phyloP scores from a whole-genome alignment of 805 yeast genomes.

The Yamadazyma takamatsuzukensis region DNA sequence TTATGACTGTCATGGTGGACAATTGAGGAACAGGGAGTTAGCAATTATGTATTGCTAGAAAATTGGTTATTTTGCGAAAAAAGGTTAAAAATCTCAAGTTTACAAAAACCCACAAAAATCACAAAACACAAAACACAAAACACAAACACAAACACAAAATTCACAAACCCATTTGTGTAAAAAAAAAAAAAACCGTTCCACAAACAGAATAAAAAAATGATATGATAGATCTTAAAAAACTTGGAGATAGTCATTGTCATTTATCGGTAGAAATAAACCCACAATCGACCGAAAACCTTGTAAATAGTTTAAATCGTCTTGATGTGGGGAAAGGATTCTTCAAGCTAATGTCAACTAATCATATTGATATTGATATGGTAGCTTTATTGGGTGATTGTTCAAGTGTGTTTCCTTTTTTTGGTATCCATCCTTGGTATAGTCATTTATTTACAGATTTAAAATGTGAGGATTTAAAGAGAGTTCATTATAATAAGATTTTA shows the following conservation, averaged over 20 bases:
- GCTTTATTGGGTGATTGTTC: conserved; percentile 11
- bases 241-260: conserved; percentile 36
- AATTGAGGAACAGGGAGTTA: background rate
- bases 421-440: conserved; percentile 91
- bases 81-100: background rate
- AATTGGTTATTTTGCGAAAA: background rate
- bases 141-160: too few species aligned
- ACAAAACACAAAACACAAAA: too few species aligned
- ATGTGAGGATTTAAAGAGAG: conserved; percentile 24
- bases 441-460: conserved; percentile 51
- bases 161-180: too few species aligned
- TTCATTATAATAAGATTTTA: conserved; percentile 59
- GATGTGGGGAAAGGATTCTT: conserved; percentile 11
- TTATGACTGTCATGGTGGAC: conserved; percentile 55
- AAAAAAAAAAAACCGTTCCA: too few species aligned
- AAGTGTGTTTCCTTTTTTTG: conserved; percentile 48
- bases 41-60: background rate
- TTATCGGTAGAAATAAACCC: conserved; percentile 15
- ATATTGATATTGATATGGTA: conserved; percentile 27
- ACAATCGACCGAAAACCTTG: conserved; percentile 10
- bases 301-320: conserved; percentile 6
- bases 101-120: too few species aligned
- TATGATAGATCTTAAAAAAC: too few species aligned
- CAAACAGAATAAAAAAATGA: too few species aligned
- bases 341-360: conserved; percentile 40